Percentiles rank a stretch among this genome's conserved stretches.
Evolutionary conservation across 306 rosid genomes (phyloP).

Genomic region (Albizia julibrissin): DNA sequence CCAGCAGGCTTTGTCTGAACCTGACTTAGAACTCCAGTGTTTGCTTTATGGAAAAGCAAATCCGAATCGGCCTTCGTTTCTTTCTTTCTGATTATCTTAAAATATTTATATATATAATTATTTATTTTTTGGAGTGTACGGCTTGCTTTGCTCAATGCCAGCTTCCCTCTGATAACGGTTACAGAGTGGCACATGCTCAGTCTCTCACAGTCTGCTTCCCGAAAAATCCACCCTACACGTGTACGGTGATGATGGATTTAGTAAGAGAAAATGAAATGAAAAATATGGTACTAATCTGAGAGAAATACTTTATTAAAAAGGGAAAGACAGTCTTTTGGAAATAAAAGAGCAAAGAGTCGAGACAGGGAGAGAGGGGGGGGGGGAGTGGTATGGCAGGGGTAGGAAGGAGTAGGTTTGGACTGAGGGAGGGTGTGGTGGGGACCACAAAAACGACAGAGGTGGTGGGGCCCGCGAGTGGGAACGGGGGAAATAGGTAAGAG

Average conservation of each 20-base stretch:
- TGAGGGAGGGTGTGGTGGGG: constrained; percentile 6
- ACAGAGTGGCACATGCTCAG: neutral
- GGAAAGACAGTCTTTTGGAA: neutral
- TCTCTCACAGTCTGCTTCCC: neutral
- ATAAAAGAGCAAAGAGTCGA: neutral
- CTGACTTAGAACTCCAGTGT: neutral
- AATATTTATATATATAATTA: neutral
- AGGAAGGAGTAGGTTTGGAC: neutral
- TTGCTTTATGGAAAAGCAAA: constrained; percentile 28
- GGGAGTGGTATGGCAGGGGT: neutral
- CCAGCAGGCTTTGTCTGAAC: neutral
- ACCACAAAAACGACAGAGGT: neutral
- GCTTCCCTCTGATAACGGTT: neutral
- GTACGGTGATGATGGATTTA: neutral
- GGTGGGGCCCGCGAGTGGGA: neutral
- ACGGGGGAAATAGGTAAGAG: constrained; percentile 15
- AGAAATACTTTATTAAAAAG: neutral
- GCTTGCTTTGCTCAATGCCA: neutral
- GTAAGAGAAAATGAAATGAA: neutral
- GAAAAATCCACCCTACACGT: neutral
- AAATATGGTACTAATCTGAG: neutral
- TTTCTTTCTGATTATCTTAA: neutral
- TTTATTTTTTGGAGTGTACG: neutral
- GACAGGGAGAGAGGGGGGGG: neutral
- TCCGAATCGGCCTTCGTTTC: neutral